phyloP scores from a whole-genome alignment of 768 basidiomycete species.

The Coprinellus aureogranulatus region DNA sequence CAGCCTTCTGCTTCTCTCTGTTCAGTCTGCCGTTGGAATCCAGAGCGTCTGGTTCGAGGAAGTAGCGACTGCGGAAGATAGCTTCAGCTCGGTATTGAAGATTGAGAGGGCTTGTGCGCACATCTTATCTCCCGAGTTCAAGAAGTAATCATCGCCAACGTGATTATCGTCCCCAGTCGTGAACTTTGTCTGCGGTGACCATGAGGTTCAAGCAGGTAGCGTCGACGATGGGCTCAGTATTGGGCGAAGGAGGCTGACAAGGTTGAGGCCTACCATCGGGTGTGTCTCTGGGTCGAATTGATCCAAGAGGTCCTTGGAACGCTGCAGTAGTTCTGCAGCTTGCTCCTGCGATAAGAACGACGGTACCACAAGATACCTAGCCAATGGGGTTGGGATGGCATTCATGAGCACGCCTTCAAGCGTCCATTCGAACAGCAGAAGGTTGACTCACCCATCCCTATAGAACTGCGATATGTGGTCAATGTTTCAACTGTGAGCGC shows the following conservation, averaged over 20 bases:
- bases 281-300: slow-evolving; percentile 77
- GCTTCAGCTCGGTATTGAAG: background rate
- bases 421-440: background rate
- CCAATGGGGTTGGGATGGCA: slow-evolving; percentile 2
- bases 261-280: slow-evolving; percentile 58
- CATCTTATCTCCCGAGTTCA: slow-evolving; percentile 91
- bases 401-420: background rate
- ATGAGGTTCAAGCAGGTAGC: background rate
- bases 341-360: slow-evolving; percentile 64
- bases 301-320: slow-evolving; percentile 75
- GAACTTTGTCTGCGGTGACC: slow-evolving; percentile 74
- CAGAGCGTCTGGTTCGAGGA: slow-evolving; percentile 88
- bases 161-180: slow-evolving; percentile 76
- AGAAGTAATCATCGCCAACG: slow-evolving; percentile 90
- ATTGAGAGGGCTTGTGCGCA: slow-evolving; percentile 17
- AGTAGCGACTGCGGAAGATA: slow-evolving; percentile 57
- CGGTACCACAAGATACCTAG: slow-evolving; percentile 79
- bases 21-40: slow-evolving; percentile 66
- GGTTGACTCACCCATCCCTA: slow-evolving; percentile 26
- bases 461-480: slow-evolving; percentile 23
- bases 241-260: background rate
- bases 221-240: background rate
- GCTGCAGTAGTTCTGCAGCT: slow-evolving; percentile 56
- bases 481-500: background rate
- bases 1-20: slow-evolving; percentile 68